phyloP scores from a whole-genome alignment of 495 filamentous ascomycete species.

The Penicillium steckii region DNA sequence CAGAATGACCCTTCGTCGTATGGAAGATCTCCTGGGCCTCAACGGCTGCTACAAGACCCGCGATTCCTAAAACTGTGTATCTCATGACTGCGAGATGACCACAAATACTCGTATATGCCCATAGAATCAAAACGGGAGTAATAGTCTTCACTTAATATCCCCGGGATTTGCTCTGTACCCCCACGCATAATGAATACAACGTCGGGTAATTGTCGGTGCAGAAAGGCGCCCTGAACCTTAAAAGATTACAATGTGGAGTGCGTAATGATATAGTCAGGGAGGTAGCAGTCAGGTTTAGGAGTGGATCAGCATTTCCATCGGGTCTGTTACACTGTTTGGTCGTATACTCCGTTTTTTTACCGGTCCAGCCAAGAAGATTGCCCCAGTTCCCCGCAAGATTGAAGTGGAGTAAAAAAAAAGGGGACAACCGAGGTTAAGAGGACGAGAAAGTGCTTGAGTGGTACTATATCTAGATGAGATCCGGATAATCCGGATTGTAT shows the following conservation, averaged over 20 bases:
- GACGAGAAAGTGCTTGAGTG: background rate
- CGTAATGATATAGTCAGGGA: background rate
- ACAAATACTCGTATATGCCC: background rate
- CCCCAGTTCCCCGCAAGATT: background rate
- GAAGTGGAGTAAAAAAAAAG: background rate
- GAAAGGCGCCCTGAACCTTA: background rate
- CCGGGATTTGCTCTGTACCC: background rate
- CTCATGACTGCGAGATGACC: background rate
- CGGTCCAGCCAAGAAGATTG: background rate
- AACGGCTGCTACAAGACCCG: constrained; percentile 5
- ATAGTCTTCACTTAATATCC: background rate
- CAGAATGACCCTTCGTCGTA: constrained; percentile 18
- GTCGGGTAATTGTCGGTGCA: background rate
- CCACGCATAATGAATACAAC: background rate
- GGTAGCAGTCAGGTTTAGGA: background rate
- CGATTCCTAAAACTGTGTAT: background rate
- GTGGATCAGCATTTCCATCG: background rate
- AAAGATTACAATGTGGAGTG: background rate
- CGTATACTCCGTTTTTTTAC: background rate
- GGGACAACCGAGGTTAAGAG: background rate
- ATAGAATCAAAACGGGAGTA: background rate
- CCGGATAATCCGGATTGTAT: too few relatives aligned
- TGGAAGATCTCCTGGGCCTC: constrained; percentile 25
- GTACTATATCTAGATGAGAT: background rate
- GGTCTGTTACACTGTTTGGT: background rate